Evolutionary conservation across 306 rosid species (phyloP).

Genomic region (Prosopis cineraria): DNA sequence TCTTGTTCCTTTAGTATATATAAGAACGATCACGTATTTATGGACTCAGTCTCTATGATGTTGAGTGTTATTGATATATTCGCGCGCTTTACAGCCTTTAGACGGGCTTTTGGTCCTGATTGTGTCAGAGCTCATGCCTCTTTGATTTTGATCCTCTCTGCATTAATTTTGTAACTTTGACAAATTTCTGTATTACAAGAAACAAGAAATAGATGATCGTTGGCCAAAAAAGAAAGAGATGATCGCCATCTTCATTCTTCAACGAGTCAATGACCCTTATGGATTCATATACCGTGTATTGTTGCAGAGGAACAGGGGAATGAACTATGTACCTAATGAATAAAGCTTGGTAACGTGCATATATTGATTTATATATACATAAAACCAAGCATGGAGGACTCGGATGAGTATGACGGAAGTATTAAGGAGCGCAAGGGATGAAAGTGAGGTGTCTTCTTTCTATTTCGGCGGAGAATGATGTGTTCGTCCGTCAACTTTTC

Average conservation of each 20-base stretch:
- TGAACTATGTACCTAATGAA: neutral
- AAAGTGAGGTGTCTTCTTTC: too few relatives aligned
- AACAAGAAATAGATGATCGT: neutral
- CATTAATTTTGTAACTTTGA: neutral
- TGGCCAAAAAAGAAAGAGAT: too few relatives aligned
- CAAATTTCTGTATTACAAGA: neutral
- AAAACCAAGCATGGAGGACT: too few relatives aligned
- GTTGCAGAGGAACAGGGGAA: neutral
- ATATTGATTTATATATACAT: neutral
- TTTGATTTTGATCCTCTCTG: neutral
- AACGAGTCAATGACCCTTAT: neutral
- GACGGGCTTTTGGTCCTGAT: too few relatives aligned
- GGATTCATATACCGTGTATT: too few relatives aligned
- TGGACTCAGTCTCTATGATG: neutral
- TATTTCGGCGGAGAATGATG: too few relatives aligned
- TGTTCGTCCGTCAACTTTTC: neutral
- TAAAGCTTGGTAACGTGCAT: neutral
- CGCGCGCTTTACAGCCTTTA: too few relatives aligned
- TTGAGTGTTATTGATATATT: neutral
- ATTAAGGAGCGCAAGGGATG: too few relatives aligned
- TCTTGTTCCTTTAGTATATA: neutral
- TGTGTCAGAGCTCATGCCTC: too few relatives aligned
- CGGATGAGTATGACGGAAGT: too few relatives aligned
- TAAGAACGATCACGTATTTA: conserved; percentile 4
- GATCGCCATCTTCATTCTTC: neutral